These are phyloP conservation scores for Cryomyces antarcticus DNA, from an alignment of 495 filamentous ascomycete species.

Conservation along the genomic window DNA sequence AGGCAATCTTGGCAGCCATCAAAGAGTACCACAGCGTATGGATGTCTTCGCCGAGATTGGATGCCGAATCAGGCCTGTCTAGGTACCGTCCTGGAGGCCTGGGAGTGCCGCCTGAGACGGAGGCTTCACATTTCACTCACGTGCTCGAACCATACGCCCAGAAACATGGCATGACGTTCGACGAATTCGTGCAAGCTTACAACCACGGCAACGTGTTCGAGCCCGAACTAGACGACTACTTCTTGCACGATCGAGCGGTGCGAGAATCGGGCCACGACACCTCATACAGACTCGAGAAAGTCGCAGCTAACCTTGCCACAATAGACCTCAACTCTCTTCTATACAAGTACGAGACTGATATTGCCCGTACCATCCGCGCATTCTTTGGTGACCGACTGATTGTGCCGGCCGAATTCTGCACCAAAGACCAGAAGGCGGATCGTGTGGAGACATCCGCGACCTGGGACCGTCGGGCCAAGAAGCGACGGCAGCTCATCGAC, in stretches of 20 bases:
- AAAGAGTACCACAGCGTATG: constrained; percentile 93
- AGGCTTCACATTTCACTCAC: constrained; percentile 71
- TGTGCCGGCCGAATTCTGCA: constrained; percentile 63
- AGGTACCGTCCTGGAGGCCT: constrained; percentile 76
- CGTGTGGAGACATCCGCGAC: constrained; percentile 56
- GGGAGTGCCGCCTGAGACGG: constrained; percentile 87
- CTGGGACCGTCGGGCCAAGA: constrained; percentile 74
- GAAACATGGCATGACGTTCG: constrained; percentile 62
- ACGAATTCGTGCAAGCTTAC: constrained; percentile 71
- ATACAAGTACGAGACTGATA: constrained; percentile 92
- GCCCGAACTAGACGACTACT: constrained; percentile 83
- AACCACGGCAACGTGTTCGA: constrained; percentile 59
- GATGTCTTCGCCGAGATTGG: constrained; percentile 60
- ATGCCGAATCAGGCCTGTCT: constrained; percentile 64
- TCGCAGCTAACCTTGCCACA: constrained; percentile 76
- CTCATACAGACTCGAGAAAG: constrained; percentile 71
- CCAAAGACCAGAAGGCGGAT: constrained; percentile 30
- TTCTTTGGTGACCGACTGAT: constrained; percentile 60
- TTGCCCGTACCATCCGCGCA: constrained; percentile 59
- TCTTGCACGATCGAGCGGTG: constrained; percentile 83
- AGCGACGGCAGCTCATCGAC: constrained; percentile 60
- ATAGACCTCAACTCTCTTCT: constrained; percentile 84
- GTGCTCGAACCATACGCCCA: constrained; percentile 68
- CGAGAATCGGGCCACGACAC: constrained; percentile 97
- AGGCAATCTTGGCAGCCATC: constrained; percentile 71